Percentiles rank a stretch among this genome's conserved stretches.
These are phyloP conservation scores for Mucor racemosus DNA, from an alignment of 371 early-diverging fungal genomes.

Conservation along the genomic window DNA sequence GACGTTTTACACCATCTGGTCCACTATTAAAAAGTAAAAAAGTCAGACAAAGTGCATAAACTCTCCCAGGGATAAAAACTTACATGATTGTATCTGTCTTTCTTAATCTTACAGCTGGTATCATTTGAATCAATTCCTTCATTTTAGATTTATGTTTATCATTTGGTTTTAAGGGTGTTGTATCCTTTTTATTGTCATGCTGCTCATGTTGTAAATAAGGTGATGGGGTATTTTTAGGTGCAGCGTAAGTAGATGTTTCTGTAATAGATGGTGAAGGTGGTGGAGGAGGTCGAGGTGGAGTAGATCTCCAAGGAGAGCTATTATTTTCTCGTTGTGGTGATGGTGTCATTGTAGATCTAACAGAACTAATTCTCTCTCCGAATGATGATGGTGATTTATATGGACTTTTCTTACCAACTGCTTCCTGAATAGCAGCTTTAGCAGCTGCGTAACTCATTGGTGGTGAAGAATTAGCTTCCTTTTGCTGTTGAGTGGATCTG, in stretches of 20 bases:
- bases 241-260: neutral
- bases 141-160: conserved; percentile 25
- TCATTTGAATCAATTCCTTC: conserved; percentile 20
- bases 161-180: conserved; percentile 12
- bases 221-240: neutral
- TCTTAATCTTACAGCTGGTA: conserved; percentile 16
- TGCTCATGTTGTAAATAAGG: neutral
- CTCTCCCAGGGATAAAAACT: neutral
- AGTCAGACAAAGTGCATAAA: neutral
- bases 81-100: conserved; percentile 27
- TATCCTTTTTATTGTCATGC: neutral
- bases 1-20: conserved; percentile 16
- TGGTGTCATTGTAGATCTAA: neutral
- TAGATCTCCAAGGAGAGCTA: neutral
- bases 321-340: neutral
- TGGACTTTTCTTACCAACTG: neutral
- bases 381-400: neutral
- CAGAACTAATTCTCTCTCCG: neutral
- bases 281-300: conserved; percentile 3
- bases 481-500: neutral
- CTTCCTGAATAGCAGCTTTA: neutral
- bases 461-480: neutral
- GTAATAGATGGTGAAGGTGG: neutral
- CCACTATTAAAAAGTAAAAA: conserved; percentile 9
- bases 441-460: neutral